A percentile compares a stretch with the other conserved stretches of the same genome.
Evolutionary conservation across 805 yeast species (phyloP).

Genomic region (Myxozyma neglecta): DNA sequence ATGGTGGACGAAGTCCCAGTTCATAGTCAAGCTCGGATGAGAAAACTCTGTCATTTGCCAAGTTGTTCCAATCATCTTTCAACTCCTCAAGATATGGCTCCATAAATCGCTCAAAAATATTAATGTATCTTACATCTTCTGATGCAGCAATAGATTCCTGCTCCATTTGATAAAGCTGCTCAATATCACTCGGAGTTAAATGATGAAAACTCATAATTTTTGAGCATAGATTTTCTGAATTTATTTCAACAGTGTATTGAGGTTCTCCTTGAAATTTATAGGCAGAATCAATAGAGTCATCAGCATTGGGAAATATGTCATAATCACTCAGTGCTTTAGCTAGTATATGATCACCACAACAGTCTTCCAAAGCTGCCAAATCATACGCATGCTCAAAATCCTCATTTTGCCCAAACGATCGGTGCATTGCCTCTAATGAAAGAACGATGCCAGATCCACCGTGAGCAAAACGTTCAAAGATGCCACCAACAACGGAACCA

Average conservation of each 20-base stretch:
- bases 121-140: slow-evolving; percentile 31
- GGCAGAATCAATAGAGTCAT: slow-evolving; percentile 10
- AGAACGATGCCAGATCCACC: slow-evolving; percentile 43
- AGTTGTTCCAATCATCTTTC: slow-evolving; percentile 16
- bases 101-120: slow-evolving; percentile 39
- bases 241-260: slow-evolving; percentile 20
- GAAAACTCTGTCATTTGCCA: slow-evolving; percentile 2
- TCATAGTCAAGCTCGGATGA: background rate
- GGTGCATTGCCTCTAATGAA: slow-evolving; percentile 38
- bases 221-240: slow-evolving; percentile 34
- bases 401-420: slow-evolving; percentile 33
- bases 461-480: slow-evolving; percentile 38
- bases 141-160: slow-evolving; percentile 14
- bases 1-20: background rate
- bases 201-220: slow-evolving; percentile 41
- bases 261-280: slow-evolving; percentile 39
- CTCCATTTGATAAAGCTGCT: slow-evolving; percentile 40
- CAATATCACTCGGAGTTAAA: slow-evolving; percentile 26
- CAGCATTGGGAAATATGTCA: slow-evolving; percentile 12
- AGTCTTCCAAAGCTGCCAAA: slow-evolving; percentile 21
- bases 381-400: slow-evolving; percentile 30
- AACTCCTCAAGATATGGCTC: slow-evolving; percentile 5
- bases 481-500: slow-evolving; percentile 36
- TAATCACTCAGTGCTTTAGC: slow-evolving; percentile 33
- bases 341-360: slow-evolving; percentile 43